Evolutionary conservation across 2,329 filamentous ascomycete genomes (phyloP).

Genomic region (Hymenoscyphus fraxineus): DNA sequence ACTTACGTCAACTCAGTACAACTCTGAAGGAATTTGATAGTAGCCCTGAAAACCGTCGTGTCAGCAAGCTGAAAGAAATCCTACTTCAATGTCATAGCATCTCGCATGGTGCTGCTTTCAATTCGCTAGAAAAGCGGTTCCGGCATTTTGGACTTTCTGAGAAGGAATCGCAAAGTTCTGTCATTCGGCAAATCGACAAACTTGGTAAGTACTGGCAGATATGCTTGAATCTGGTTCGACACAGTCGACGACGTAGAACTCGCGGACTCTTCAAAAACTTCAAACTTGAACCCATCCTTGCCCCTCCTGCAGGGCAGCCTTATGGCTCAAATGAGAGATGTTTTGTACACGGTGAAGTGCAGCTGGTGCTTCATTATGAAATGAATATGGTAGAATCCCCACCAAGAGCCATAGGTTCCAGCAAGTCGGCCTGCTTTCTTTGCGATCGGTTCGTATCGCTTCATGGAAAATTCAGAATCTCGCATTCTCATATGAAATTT

Average conservation of each 20-base stretch:
- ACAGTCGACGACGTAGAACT: conserved; percentile 8
- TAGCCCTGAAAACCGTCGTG: neutral
- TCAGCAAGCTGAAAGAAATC: conserved; percentile 3
- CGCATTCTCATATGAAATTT: conserved; percentile 15
- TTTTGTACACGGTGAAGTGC: conserved; percentile 48
- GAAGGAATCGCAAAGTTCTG: neutral
- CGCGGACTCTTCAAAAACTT: conserved; percentile 8
- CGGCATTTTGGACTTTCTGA: neutral
- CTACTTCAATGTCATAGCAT: conserved; percentile 8
- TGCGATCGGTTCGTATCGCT: conserved; percentile 19
- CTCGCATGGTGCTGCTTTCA: conserved; percentile 1
- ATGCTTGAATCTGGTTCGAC: conserved; percentile 14
- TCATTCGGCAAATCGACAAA: conserved; percentile 18
- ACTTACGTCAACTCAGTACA: neutral
- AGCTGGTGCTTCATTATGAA: conserved; percentile 34
- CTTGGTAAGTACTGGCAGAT: conserved; percentile 15
- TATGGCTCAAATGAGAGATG: conserved; percentile 3
- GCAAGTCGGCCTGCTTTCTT: conserved; percentile 20
- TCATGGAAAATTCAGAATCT: conserved; percentile 17
- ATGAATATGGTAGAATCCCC: neutral
- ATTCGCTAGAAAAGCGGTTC: conserved; percentile 8
- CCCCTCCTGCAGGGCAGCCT: neutral
- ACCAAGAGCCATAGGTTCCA: conserved; percentile 20
- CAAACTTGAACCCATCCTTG: neutral
- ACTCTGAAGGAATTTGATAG: neutral